phyloP scores from a whole-genome alignment of 495 filamentous ascomycete genomes.

The Penicillium subrubescens region DNA sequence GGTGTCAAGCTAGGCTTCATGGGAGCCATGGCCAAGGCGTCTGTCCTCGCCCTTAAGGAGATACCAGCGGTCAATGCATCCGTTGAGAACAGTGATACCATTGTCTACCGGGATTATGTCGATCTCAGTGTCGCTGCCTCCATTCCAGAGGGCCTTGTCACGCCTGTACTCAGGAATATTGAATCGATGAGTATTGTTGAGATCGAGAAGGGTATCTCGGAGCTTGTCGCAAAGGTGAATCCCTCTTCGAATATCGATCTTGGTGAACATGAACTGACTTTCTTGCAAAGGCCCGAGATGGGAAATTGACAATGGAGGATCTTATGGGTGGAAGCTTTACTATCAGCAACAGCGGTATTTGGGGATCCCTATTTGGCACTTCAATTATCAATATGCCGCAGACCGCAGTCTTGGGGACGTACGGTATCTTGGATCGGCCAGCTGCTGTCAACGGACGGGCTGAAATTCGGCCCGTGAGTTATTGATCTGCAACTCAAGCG shows the following conservation, averaged over 20 bases:
- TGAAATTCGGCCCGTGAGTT: neutral
- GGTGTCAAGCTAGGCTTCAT: slow-evolving; percentile 93
- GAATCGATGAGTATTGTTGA: slow-evolving; percentile 76
- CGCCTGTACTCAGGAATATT: slow-evolving; percentile 83
- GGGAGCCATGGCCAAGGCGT: slow-evolving; percentile 74
- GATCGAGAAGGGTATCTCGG: slow-evolving; percentile 83
- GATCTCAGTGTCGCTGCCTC: slow-evolving; percentile 91
- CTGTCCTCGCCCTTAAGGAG: slow-evolving; percentile 58
- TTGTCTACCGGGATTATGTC: slow-evolving; percentile 90
- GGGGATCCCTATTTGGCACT: no score
- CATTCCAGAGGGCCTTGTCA: slow-evolving; percentile 91
- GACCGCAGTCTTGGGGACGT: neutral
- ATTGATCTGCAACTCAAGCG: neutral
- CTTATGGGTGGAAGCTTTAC: neutral
- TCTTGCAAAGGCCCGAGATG: neutral
- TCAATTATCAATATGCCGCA: neutral
- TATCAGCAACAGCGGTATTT: neutral
- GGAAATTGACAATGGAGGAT: neutral
- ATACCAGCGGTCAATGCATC: slow-evolving; percentile 86
- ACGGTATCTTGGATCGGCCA: neutral
- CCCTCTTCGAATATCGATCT: neutral
- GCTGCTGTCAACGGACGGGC: neutral
- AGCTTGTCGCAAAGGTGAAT: slow-evolving; percentile 24
- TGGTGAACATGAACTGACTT: neutral
- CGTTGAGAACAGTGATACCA: slow-evolving; percentile 88